phyloP scores from a whole-genome alignment of 768 basidiomycete genomes.

The Exsudoporus frostii region DNA sequence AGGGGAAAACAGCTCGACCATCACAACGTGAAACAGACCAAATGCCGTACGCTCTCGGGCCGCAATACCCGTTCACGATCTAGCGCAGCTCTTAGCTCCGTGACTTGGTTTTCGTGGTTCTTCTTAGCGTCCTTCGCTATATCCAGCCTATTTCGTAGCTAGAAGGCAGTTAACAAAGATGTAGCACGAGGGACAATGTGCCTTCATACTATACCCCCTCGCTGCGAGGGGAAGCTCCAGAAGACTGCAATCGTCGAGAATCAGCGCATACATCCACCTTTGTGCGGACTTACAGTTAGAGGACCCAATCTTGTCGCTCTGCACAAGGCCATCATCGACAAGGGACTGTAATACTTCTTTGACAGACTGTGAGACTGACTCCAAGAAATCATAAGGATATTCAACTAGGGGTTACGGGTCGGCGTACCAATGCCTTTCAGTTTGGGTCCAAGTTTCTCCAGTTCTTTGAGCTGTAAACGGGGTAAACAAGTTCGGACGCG shows the following conservation, averaged over 20 bases:
- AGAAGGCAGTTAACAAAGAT: conserved; percentile 2
- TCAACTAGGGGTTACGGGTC: not conserved
- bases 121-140: conserved; percentile 46
- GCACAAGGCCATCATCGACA: conserved; percentile 82
- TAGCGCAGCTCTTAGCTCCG: conserved; percentile 47
- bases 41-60: conserved; percentile 50
- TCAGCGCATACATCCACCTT: conserved; percentile 22
- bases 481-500: not conserved
- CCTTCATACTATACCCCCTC: conserved; percentile 62
- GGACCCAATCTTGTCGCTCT: conserved; percentile 89
- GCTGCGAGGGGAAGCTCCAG: conserved; percentile 93
- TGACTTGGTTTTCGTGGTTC: conserved; percentile 43
- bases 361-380: conserved; percentile 79
- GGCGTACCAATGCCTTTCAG: conserved; percentile 82
- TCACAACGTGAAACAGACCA: not conserved
- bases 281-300: conserved; percentile 70
- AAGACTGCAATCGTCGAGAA: conserved; percentile 55
- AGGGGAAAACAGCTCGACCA: not conserved
- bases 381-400: not conserved
- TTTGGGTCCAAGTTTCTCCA: conserved; percentile 87
- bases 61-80: conserved; percentile 52
- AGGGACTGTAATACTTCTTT: conserved; percentile 89
- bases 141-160: conserved; percentile 59
- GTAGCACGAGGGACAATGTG: not conserved
- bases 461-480: conserved; percentile 69